Conservation (phyloP, 345 rosid species). For the Brassica nigra region DNA sequence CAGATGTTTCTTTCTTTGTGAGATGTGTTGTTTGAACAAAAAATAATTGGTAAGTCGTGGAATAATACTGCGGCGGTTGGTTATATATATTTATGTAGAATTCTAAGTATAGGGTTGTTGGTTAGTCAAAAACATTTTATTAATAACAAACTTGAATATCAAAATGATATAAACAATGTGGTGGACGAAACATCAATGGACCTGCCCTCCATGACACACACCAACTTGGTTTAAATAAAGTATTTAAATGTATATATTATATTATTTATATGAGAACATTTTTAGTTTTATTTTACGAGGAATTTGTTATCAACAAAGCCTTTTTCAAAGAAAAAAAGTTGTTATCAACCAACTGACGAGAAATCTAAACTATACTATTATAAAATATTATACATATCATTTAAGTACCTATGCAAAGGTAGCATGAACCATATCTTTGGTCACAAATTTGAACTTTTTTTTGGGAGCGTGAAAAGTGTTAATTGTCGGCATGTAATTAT, state of each 20-base stretch:
- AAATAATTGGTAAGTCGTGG: constrained; percentile 30
- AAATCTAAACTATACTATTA: not conserved
- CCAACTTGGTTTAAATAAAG: constrained; percentile 26
- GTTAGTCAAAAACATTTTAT: constrained; percentile 32
- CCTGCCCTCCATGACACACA: constrained; percentile 42
- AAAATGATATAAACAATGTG: constrained; percentile 32
- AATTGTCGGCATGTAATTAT: not conserved
- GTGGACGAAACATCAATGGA: constrained; percentile 40
- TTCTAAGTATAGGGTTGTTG: constrained; percentile 23
- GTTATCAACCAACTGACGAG: not conserved
- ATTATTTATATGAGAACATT: constrained; percentile 28
- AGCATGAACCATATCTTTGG: constrained; percentile 26
- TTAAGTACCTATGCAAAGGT: not conserved
- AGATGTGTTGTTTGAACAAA: constrained; percentile 34
- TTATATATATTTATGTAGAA: constrained; percentile 24
- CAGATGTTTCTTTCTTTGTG: constrained; percentile 8
- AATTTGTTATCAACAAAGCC: not conserved
- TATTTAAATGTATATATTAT: constrained; percentile 18
- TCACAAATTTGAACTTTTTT: constrained; percentile 1
- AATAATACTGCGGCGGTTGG: constrained; percentile 36
- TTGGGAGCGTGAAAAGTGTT: not conserved
- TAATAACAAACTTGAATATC: constrained; percentile 30
- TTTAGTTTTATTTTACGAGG: not conserved
- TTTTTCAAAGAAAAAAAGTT: not conserved
- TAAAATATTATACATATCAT: not conserved